Evolutionary conservation across 768 basidiomycete genomes (phyloP).

Genomic region (Scleroderma bovista): DNA sequence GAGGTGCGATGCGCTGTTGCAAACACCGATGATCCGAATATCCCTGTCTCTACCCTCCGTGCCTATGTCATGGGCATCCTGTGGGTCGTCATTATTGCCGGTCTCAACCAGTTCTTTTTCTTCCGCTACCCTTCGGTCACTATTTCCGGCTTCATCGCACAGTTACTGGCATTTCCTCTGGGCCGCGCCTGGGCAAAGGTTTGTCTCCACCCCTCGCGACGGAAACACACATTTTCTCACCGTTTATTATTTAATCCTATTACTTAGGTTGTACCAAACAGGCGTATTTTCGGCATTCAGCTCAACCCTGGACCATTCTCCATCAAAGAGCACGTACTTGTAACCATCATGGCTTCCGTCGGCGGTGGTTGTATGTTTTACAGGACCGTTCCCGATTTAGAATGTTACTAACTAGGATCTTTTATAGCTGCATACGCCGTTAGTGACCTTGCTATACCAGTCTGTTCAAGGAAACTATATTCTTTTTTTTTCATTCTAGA

Average conservation of each 20-base stretch:
- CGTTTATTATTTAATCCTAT: background rate
- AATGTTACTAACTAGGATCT: constrained; percentile 1
- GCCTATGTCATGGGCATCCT: constrained; percentile 53
- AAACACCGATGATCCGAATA: constrained; percentile 63
- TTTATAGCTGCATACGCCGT: constrained; percentile 43
- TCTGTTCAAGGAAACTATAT: background rate
- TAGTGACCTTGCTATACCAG: background rate
- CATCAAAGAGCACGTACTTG: constrained; percentile 67
- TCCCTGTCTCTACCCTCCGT: constrained; percentile 55
- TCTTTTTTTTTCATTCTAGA: constrained; percentile 23
- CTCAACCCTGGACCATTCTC: constrained; percentile 73
- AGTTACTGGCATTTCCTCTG: constrained; percentile 64
- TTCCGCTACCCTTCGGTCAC: constrained; percentile 54
- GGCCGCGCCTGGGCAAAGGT: constrained; percentile 58
- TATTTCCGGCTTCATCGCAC: constrained; percentile 52
- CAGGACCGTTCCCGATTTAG: background rate
- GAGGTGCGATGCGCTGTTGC: constrained; percentile 76
- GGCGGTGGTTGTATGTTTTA: constrained; percentile 23
- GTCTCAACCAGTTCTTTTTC: constrained; percentile 77
- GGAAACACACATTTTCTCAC: background rate
- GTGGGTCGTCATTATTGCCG: constrained; percentile 58
- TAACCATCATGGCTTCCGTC: constrained; percentile 64
- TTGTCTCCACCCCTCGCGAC: constrained; percentile 4
- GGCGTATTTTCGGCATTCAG: constrained; percentile 50
- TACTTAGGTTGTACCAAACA: constrained; percentile 41